These are phyloP conservation scores for Rhododendron ovatum DNA, from an alignment of 148 eudicot genomes.

Conservation along the genomic window DNA sequence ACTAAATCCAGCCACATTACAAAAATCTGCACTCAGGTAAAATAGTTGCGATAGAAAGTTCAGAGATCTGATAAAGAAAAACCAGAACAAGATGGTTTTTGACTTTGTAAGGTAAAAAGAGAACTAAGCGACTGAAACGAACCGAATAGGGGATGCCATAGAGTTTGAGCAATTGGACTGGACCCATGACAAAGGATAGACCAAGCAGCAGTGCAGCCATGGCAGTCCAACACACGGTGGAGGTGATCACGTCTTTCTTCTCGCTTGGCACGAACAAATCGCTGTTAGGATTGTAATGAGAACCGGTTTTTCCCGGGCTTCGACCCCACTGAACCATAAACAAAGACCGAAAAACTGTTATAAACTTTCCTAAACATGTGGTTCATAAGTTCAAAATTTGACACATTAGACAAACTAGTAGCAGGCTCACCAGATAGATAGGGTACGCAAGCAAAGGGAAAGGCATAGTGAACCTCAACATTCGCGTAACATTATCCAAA, in stretches of 20 bases:
- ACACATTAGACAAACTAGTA: background rate
- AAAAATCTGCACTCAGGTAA: conserved; percentile 14
- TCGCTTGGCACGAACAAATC: conserved; percentile 42
- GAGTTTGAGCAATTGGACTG: conserved; percentile 39
- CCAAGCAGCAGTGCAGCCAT: conserved; percentile 41
- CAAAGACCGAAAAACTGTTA: background rate
- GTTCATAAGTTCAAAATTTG: background rate
- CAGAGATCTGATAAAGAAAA: background rate
- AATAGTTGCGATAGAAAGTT: background rate
- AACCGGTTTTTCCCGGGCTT: conserved; percentile 55
- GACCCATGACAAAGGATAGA: conserved; percentile 40
- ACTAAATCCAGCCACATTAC: conserved; percentile 40
- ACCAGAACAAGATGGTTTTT: background rate
- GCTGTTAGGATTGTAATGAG: conserved; percentile 50
- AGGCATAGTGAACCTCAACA: conserved; percentile 44
- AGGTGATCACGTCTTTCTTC: conserved; percentile 43
- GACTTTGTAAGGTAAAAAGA: background rate
- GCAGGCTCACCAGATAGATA: conserved; percentile 41
- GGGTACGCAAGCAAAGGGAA: conserved; percentile 58
- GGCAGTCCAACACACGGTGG: conserved; percentile 47
- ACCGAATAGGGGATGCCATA: conserved; percentile 52
- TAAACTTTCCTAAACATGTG: background rate
- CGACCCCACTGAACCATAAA: conserved; percentile 28
- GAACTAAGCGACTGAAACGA: background rate
- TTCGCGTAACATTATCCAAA: conserved; percentile 27